These are phyloP conservation scores for Babesia gibsoni DNA, from an alignment of 169 alveolate genomes.

Conservation along the genomic window DNA sequence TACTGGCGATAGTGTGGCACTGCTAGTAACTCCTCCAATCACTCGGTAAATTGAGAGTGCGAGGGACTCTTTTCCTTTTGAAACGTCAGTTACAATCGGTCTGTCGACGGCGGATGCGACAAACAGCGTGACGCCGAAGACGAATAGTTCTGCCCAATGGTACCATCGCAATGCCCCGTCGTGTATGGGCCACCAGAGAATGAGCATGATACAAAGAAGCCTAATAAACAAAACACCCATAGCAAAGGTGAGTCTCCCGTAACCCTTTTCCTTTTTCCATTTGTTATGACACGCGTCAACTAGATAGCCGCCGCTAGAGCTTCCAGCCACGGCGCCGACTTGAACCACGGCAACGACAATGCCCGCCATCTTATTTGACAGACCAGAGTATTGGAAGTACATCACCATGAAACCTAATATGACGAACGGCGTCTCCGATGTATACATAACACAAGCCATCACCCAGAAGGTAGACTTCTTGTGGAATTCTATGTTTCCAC, in stretches of 20 bases:
- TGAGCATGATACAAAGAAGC: slow-evolving; percentile 68
- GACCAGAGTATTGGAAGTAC: slow-evolving; percentile 86
- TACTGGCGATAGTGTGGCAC: slow-evolving; percentile 83
- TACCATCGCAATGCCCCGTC: slow-evolving; percentile 55
- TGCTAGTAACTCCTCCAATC: slow-evolving; percentile 84
- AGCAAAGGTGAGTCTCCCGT: slow-evolving; percentile 86
- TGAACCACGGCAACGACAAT: slow-evolving; percentile 76
- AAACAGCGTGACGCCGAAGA: slow-evolving; percentile 83
- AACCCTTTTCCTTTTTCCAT: slow-evolving; percentile 71
- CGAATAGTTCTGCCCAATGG: slow-evolving; percentile 63
- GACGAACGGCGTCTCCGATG: slow-evolving; percentile 87
- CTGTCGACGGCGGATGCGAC: slow-evolving; percentile 89
- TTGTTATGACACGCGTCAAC: slow-evolving; percentile 83
- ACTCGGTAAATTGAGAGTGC: slow-evolving; percentile 80
- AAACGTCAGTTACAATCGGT: slow-evolving; percentile 86
- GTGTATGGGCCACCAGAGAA: slow-evolving; percentile 67
- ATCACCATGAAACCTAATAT: slow-evolving; percentile 85
- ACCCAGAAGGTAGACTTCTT: slow-evolving; percentile 27
- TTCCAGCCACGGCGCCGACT: slow-evolving; percentile 85
- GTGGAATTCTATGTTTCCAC: no score
- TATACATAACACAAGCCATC: slow-evolving; percentile 52
- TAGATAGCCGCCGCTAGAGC: slow-evolving; percentile 84
- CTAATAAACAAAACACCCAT: slow-evolving; percentile 70
- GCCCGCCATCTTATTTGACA: slow-evolving; percentile 83
- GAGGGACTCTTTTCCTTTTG: slow-evolving; percentile 86